phyloP scores from a whole-genome alignment of 768 basidiomycete species.

The Hygrophorus pudorinus region DNA sequence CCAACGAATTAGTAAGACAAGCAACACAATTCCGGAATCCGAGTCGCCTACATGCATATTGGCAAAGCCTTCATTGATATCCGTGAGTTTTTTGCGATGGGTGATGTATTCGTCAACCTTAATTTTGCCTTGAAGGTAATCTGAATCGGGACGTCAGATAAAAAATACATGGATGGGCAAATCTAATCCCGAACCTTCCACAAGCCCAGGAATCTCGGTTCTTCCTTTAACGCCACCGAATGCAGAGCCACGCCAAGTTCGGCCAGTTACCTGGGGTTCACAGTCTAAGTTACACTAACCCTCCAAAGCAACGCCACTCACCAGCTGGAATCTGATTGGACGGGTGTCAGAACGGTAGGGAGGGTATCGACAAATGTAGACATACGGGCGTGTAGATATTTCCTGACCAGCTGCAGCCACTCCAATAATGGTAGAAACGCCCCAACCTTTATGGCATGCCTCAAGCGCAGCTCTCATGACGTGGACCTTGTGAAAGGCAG shows the following conservation, averaged over 20 bases:
- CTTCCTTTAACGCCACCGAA: constrained; percentile 99
- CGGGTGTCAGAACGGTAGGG: not conserved
- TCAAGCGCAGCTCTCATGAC: constrained; percentile 95
- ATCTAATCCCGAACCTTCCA: constrained; percentile 51
- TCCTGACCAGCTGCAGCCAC: constrained; percentile 97
- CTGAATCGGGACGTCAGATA: constrained; percentile 26
- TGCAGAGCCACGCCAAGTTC: constrained; percentile 90
- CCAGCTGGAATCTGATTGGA: constrained; percentile 41
- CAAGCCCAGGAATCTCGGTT: constrained; percentile 88
- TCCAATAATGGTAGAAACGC: constrained; percentile 90
- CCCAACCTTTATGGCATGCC: constrained; percentile 99
- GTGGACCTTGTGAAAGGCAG: constrained; percentile 36
- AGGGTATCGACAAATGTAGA: constrained; percentile 6
- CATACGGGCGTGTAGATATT: constrained; percentile 81
- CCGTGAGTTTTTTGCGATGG: constrained; percentile 62
- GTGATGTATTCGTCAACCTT: constrained; percentile 97
- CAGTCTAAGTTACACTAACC: constrained; percentile 10
- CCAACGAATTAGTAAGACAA: not conserved
- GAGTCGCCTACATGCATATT: constrained; percentile 85
- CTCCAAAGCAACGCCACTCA: constrained; percentile 14
- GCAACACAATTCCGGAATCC: not conserved
- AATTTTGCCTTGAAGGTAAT: constrained; percentile 72
- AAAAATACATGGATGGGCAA: constrained; percentile 1
- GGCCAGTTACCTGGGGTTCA: constrained; percentile 62
- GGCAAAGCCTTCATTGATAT: constrained; percentile 82